Evolutionary conservation across 1,139 yeast genomes (phyloP), one percentile per base, ranked within the genome.

Genomic region (Meyerozyma sp.): DNA sequence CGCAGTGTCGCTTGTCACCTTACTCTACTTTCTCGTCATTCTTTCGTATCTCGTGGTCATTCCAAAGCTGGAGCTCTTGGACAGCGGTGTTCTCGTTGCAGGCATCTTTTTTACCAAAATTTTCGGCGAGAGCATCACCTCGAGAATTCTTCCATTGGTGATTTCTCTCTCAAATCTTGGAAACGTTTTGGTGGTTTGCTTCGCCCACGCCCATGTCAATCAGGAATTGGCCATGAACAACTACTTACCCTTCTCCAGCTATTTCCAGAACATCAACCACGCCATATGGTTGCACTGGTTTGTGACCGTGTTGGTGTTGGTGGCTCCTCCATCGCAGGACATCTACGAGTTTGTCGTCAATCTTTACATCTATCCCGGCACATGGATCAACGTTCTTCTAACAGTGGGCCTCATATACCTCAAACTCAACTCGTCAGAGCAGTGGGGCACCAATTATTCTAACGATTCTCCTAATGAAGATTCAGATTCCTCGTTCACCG

Each of bases 101-200:
- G 91, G 89, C 3, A 75, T 81, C 40, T 85, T 82, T 61, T 86
- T 86, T 63, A 77, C 76, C 45, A 81, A 81, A 54, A 82, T 82
- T n/a, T 85, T 85, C 63, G 93, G 93, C 36, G 72, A 72, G 42
- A 70, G 72, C 29, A 76, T 84, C n/a, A 82, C 84, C 1, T 57
- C 76, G 46, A 73, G 74, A 47, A 78, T 86, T 6, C 73, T 86
- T 26, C 82, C 90, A 0, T 79, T 82, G n/a, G 73, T 85, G 49
- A 88, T 86, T 37, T 88, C 91, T 1, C 65, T 84, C 34, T 81
- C 87, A 49, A 88, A 89, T 25, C 64, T 85, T 39, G 95, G 95
- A 29, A 86, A 86, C 56, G 93, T 86, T 26, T 67, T 85, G 62
- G 82, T 86, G 38, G 94, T 85, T 32, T 81, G 84, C 29, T 86